Conservation (phyloP, 1,139 yeast species). For the Suhomyces choctaworum region DNA sequence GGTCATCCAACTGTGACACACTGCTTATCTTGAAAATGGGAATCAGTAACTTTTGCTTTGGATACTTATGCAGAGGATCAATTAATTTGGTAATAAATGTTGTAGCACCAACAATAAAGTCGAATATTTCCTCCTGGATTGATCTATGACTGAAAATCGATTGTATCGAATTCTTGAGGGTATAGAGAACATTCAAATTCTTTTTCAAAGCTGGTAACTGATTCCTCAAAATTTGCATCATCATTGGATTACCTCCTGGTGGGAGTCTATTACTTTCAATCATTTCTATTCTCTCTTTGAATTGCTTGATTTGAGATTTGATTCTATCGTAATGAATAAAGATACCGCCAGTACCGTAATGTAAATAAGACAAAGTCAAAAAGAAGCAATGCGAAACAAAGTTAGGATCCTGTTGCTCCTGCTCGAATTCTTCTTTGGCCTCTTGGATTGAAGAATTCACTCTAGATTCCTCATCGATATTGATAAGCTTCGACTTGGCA, state of each 20-base stretch:
- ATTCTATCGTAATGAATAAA: slow-evolving; percentile 57
- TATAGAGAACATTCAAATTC: slow-evolving; percentile 38
- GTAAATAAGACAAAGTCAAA: slow-evolving; percentile 73
- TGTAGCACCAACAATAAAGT: slow-evolving; percentile 73
- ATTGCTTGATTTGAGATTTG: slow-evolving; percentile 51
- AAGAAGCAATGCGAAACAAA: slow-evolving; percentile 89
- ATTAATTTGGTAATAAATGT: slow-evolving; percentile 69
- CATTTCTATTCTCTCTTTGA: slow-evolving; percentile 52
- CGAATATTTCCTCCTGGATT: slow-evolving; percentile 67
- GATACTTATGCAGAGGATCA: slow-evolving; percentile 69
- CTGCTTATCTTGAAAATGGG: slow-evolving; percentile 63
- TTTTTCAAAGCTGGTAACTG: slow-evolving; percentile 51
- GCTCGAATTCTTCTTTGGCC: slow-evolving; percentile 55
- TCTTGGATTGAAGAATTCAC: slow-evolving; percentile 74
- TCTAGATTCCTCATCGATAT: slow-evolving; percentile 79
- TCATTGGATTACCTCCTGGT: slow-evolving; percentile 32
- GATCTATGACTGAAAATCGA: slow-evolving; percentile 58
- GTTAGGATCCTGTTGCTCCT: slow-evolving; percentile 48
- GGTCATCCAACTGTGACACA: slow-evolving; percentile 60
- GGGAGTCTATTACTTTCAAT: slow-evolving; percentile 32
- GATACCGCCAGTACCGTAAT: slow-evolving; percentile 88
- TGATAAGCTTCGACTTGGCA: slow-evolving; percentile 53
- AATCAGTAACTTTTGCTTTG: slow-evolving; percentile 51
- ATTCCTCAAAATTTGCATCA: slow-evolving; percentile 30
- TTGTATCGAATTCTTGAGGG: slow-evolving; percentile 54